Percentiles rank a stretch among this genome's conserved stretches.
Conservation (phyloP, 169 alveolate genomes). For the Plasmodium cynomolgi region DNA sequence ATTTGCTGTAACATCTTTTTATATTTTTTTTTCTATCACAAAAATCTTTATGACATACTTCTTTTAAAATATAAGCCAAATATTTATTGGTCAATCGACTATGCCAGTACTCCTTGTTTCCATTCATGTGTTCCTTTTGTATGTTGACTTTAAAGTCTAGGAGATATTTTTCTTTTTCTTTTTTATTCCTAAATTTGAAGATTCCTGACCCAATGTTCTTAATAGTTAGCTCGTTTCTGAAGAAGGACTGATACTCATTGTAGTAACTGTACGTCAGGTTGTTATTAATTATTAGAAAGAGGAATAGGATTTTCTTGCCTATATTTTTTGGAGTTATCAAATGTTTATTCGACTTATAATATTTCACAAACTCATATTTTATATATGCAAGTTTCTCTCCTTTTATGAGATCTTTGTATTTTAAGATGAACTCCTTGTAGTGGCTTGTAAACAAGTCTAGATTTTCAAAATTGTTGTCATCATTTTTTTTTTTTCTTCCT, state of each 20-base stretch:
- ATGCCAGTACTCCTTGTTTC: conserved; percentile 71
- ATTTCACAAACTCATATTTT: conserved; percentile 39
- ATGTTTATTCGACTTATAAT: conserved; percentile 26
- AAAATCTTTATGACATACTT: conserved; percentile 45
- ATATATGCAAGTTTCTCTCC: conserved; percentile 17
- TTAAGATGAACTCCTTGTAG: conserved; percentile 16
- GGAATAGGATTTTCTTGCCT: background rate
- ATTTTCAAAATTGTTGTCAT: background rate
- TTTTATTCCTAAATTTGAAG: conserved; percentile 47
- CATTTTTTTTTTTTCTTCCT: background rate
- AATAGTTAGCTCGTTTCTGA: conserved; percentile 26
- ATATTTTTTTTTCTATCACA: conserved; percentile 36
- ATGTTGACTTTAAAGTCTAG: conserved; percentile 23
- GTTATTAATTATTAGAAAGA: conserved; percentile 57
- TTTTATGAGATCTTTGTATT: conserved; percentile 41
- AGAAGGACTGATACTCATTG: conserved; percentile 23
- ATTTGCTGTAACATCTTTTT: conserved; percentile 51
- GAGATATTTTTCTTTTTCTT: conserved; percentile 59
- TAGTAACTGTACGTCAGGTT: conserved; percentile 7
- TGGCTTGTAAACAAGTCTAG: conserved; percentile 38
- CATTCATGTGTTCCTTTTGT: conserved; percentile 64
- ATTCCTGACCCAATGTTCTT: conserved; percentile 69
- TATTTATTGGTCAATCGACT: conserved; percentile 73
- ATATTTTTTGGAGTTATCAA: conserved; percentile 18
- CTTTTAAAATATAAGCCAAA: conserved; percentile 63